Conservation (phyloP, 1,139 yeast species). For the Taphrina wiesneri region DNA sequence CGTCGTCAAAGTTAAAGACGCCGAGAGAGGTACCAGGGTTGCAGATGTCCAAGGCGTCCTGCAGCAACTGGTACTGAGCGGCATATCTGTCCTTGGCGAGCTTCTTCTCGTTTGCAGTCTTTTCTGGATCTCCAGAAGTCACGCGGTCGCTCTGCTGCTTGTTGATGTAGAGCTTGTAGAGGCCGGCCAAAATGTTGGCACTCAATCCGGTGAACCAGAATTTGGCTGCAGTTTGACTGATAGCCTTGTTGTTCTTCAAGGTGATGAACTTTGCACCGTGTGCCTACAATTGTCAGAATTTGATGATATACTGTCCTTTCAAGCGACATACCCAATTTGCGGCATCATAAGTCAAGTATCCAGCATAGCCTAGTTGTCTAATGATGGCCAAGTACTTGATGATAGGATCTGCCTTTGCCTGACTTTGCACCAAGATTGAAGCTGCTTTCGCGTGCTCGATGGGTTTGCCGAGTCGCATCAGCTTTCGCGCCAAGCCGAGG, state of each 20-base stretch:
- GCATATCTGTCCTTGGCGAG: slow-evolving; percentile 47
- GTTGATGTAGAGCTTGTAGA: slow-evolving; percentile 45
- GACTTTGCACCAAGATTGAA: slow-evolving; percentile 67
- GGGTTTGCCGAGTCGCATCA: slow-evolving; percentile 83
- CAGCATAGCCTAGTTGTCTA: slow-evolving; percentile 72
- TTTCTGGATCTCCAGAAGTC: slow-evolving; percentile 46
- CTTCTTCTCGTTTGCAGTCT: slow-evolving; percentile 47
- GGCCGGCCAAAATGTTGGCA: slow-evolving; percentile 57
- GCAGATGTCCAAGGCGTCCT: slow-evolving; percentile 76
- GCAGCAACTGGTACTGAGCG: slow-evolving; percentile 66
- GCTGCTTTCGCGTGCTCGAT: slow-evolving; percentile 72
- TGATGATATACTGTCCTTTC: slow-evolving; percentile 36
- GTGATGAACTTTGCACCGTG: slow-evolving; percentile 42
- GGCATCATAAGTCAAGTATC: slow-evolving; percentile 73
- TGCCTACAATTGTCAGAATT: slow-evolving; percentile 43
- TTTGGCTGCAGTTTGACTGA: slow-evolving; percentile 49
- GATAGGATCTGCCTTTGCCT: slow-evolving; percentile 62
- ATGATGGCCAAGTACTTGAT: slow-evolving; percentile 60
- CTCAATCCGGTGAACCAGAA: slow-evolving; percentile 78
- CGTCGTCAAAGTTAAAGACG: slow-evolving; percentile 65
- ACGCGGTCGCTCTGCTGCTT: slow-evolving; percentile 8
- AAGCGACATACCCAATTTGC: slow-evolving; percentile 64
- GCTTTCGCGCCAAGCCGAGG: slow-evolving; percentile 73
- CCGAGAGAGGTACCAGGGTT: slow-evolving; percentile 73
- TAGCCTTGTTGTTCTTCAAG: slow-evolving; percentile 41